A percentile compares a stretch with the other conserved stretches of the same genome.
These are phyloP conservation scores for Panus rudis DNA, from an alignment of 768 basidiomycete species.

Conservation along the genomic window DNA sequence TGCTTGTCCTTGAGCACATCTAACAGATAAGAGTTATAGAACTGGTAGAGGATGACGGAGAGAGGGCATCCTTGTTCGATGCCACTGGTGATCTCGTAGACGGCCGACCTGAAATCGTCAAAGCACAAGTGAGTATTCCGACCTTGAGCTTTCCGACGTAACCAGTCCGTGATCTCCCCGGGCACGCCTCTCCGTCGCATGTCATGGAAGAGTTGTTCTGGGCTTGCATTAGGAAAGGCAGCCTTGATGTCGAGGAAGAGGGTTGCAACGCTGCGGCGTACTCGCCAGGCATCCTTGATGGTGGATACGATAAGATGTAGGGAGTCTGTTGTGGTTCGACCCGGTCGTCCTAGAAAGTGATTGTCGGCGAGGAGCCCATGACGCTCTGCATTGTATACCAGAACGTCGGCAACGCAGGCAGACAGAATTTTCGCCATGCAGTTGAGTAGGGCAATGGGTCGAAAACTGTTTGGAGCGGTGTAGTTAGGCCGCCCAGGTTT, in stretches of 20 bases:
- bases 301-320: conserved; percentile 17
- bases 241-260: conserved; percentile 28
- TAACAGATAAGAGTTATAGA: conserved; percentile 25
- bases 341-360: conserved; percentile 18
- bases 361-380: background rate
- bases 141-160: conserved; percentile 11
- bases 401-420: conserved; percentile 11
- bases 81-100: conserved; percentile 17
- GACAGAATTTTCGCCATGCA: conserved; percentile 19
- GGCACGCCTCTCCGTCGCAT: conserved; percentile 11
- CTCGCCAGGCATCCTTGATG: conserved; percentile 19
- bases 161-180: conserved; percentile 13
- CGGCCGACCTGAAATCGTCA: conserved; percentile 17
- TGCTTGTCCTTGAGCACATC: background rate
- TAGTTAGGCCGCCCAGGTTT: conserved; percentile 31
- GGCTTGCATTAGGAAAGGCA: conserved; percentile 20
- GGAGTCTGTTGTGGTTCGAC: conserved; percentile 19
- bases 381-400: background rate
- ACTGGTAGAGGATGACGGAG: conserved; percentile 24
- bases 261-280: conserved; percentile 16
- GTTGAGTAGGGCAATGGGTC: conserved; percentile 31
- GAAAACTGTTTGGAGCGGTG: conserved; percentile 23
- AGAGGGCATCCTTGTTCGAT: conserved; percentile 29
- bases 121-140: conserved; percentile 16
- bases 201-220: conserved; percentile 11